phyloP scores from a whole-genome alignment of 2,329 filamentous ascomycete species.

The Alternaria tenuissima region DNA sequence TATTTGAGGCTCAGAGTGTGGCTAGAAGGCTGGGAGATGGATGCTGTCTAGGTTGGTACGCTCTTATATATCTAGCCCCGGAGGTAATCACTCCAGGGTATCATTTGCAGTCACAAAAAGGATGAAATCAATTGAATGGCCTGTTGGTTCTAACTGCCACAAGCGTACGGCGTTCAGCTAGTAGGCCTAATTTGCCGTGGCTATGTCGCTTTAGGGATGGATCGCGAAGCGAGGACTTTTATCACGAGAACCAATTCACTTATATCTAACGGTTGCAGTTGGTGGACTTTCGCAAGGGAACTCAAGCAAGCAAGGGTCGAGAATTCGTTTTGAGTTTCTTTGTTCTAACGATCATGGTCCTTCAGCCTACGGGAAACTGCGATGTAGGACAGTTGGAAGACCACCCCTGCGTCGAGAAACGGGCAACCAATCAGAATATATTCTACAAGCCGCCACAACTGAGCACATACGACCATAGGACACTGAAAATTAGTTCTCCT shows the following conservation, averaged over 20 bases:
- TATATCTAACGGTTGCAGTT: not conserved
- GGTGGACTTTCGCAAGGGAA: not conserved
- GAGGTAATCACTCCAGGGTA: not conserved
- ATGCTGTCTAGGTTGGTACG: not conserved
- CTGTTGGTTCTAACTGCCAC: constrained; percentile 2
- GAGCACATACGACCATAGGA: not conserved
- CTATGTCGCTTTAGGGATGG: constrained; percentile 3
- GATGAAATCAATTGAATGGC: not conserved
- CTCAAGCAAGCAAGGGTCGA: not conserved
- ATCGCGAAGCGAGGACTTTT: not conserved
- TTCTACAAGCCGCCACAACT: not conserved
- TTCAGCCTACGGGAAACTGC: not conserved
- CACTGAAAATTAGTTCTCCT: too few species aligned
- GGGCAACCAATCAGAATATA: not conserved
- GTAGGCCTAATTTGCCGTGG: not conserved
- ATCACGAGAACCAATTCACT: not conserved
- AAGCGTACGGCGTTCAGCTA: not conserved
- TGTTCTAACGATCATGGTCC: not conserved
- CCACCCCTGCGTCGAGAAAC: not conserved
- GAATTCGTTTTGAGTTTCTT: not conserved
- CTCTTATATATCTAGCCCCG: not conserved
- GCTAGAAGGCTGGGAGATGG: not conserved
- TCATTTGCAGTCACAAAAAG: not conserved
- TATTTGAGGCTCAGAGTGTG: not conserved
- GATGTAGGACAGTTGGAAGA: not conserved